Base-by-base conservation (phyloP, 1,284 basidiomycete species). In the Ganoderma meredithae region DNA sequence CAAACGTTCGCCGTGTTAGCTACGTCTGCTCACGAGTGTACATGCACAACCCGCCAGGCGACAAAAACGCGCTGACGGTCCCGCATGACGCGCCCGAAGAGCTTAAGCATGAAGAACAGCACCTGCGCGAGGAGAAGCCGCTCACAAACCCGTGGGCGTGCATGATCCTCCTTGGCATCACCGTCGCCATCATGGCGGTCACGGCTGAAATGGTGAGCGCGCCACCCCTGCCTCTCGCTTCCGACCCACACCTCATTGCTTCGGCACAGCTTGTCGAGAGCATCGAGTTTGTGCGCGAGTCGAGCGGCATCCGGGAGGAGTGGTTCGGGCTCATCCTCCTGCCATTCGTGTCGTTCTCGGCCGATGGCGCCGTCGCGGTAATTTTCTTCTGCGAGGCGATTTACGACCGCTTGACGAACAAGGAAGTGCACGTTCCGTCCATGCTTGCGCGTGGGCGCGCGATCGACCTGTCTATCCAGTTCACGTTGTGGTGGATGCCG, bases 291-390 rank as follows among this genome's bases (percentile, higher is more conserved):
- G 84, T 90, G 22, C 81, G 84, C 36, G 79, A 84, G 67, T 64
- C 72, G n/a, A 76, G 79, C 3, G 68, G 76, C 10, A 86, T 90
- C 25, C 64, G 78, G 63, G 75, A 83, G 72, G 89, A 90, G 85
- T 91, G 88, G 88, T 91, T 92, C 73, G 91, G 91, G 22, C 79
- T 92, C 65, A 82, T 92, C 62, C 81, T 93, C 12, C 83, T 92
- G 0, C 91, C 91, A 0, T 78, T 92, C 58, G 83, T 91, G 15
- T 91, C 90, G 3, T 93, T 90, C 78, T 85, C 88, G 3, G 90
- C 88, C 2, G 90, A 92, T 74, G 91, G 88, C 31, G 79, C 82
- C 12, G 80, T 92, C 33, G 85, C 87, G 0, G 75, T 86, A 40
- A 79, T 83, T 19, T 88, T 83, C 76, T 89, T 89, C 77, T 25